Base-by-base conservation (phyloP, 1,284 basidiomycete species). In the Boletus sp. region DNA sequence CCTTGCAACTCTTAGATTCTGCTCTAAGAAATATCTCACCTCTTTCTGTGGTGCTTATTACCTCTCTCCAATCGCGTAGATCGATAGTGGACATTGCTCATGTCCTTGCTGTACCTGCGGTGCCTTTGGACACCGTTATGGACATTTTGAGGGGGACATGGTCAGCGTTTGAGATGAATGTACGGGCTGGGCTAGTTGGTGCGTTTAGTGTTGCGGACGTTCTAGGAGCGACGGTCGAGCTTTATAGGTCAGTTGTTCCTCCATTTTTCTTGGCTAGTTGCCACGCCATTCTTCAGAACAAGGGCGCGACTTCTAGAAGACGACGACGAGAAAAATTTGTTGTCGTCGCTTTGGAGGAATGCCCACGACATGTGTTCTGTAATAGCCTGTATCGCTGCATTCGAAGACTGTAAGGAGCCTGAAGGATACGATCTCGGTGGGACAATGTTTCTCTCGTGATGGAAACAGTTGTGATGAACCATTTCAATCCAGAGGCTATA, bases 331-430 rank as follows among this genome's bases (percentile, higher is more conserved):
- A 70, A 67, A 43, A 68, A 73, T 16, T 51, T 69, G 5, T 57
- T 78, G 19, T 64, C 68, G 20, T 67, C 65, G 3, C 72, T 80
- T 22, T 82, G 77, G 75, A 71, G 71, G 55, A 72, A 74, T 20
- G 76, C 77, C 3, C 78, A 80, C 48, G 81, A 87, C 50, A 74
- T 86, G 38, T 80, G 78, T 54, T 83, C 84, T 10, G 50, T 89
- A 14, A 63, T 69, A 17, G 76, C 82, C 0, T 80, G 76, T 52
- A 76, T 77, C 54, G 66, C 66, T 20, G 83, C 82, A 4, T 88
- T 89, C 52, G 77, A 81, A 50, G 76, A 81, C 51, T 86, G 82
- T 53, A 73, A 67, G 52, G 81, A 84, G n/a, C 73, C 69, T 5
- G 73, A 76, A 42, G 69, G 62, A n/a, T 85, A 84, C 56, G 82